Evolutionary conservation across 495 filamentous ascomycete genomes (phyloP), one percentile per base, ranked within the genome.

Genomic region (Paragyromitra xinjiangensis): DNA sequence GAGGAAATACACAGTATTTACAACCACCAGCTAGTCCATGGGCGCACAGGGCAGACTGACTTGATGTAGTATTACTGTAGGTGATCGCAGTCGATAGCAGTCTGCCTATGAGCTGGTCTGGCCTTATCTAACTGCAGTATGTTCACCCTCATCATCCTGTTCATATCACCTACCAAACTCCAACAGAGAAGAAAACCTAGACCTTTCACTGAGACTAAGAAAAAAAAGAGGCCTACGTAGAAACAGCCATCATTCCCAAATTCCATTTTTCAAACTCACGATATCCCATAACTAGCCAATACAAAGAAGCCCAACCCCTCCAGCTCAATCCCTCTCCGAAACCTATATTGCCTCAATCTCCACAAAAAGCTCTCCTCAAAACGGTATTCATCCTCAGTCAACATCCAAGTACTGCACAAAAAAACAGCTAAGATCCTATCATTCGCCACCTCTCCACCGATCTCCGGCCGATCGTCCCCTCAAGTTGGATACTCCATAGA

Each of bases 351-450:
- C 24, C 12, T 14, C 0, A 1, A 16, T 70, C 68, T 70, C 69
- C 45, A n/a, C 34, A 51, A 8, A 48, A 71, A 71, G 14, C 58
- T 51, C 45, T 26, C 29, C 45, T 29, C 19, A 37, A 48, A 45
- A 24, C 42, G 29, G 40, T 6, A 9, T 19, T n/a, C 29, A 11
- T 12, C 58, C 56, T 29, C 6, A 7, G 39, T 9, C 45, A 24
- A 16, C 40, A 24, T 45, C 22, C 7, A 44, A 26, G 5, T 24
- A 45, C 24, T 8, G 26, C 34, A 7, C 69, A 65, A 37, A 65
- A 58, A 65, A 71, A 71, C 45, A 42, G 59, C 69, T n/a, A 65
- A 51, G 26, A 50, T 50, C 29, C 24, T 34, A 64, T 64, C 48
- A 40, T n/a, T 39, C 19, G 19, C 55, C 40, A 50, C 14, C 24